Percentiles rank a stretch among this genome's conserved stretches.
phyloP scores from a whole-genome alignment of 2,329 filamentous ascomycete genomes.

The Rhinocladiella mackenziei region DNA sequence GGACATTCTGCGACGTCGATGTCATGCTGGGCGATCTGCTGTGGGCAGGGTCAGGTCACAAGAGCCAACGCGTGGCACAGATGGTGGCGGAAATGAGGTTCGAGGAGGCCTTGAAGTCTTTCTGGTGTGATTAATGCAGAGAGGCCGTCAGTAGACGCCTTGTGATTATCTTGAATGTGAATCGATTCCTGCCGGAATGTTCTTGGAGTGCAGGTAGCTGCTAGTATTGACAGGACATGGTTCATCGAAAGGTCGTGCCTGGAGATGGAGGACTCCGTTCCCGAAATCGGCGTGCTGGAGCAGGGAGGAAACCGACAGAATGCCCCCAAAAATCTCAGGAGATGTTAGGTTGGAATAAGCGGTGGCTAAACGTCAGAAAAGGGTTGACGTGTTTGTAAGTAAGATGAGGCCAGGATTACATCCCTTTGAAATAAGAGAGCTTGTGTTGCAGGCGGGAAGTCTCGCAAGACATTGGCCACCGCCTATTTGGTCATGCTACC shows the following conservation, averaged over 20 bases:
- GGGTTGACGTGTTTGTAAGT: not conserved
- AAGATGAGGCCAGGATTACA: not conserved
- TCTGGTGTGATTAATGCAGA: too few species aligned
- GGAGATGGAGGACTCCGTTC: not conserved
- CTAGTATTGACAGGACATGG: constrained; percentile 4
- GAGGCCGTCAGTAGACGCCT: too few species aligned
- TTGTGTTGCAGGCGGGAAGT: too few species aligned
- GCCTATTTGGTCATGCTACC: too few species aligned
- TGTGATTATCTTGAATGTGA: not conserved
- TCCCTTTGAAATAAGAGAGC: too few species aligned
- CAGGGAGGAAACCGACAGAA: too few species aligned
- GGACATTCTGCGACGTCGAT: constrained; percentile 71
- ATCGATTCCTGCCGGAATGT: not conserved
- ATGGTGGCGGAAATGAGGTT: constrained; percentile 2
- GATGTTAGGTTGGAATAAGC: too few species aligned
- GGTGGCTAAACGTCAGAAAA: constrained; percentile 1
- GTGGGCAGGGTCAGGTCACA: not conserved
- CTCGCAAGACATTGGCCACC: too few species aligned
- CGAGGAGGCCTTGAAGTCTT: too few species aligned
- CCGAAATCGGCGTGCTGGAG: not conserved
- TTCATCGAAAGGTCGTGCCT: not conserved
- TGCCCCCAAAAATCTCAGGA: too few species aligned
- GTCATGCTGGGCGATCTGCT: constrained; percentile 33
- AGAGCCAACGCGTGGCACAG: not conserved
- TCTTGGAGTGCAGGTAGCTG: not conserved